These are phyloP conservation scores for Solanum appendiculatum DNA, from an alignment of 257 asterid species.

Conservation along the genomic window DNA sequence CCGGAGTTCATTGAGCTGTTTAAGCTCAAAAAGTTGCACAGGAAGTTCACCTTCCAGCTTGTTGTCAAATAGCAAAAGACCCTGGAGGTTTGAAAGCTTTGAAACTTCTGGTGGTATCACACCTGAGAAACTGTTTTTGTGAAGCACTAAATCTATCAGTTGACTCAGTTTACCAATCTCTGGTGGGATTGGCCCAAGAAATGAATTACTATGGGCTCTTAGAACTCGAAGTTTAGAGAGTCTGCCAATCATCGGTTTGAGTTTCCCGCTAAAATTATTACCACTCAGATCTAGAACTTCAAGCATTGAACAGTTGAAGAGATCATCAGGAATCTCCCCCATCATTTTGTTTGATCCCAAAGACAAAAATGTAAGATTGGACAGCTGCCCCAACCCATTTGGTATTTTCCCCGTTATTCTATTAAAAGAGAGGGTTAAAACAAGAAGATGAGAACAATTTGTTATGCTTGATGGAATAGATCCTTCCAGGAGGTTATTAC, in stretches of 20 bases:
- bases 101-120: slow-evolving; percentile 45
- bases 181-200: slow-evolving; percentile 49
- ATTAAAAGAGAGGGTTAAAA: slow-evolving; percentile 20
- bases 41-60: slow-evolving; percentile 53
- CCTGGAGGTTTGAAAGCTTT: slow-evolving; percentile 49
- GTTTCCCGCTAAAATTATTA: slow-evolving; percentile 34
- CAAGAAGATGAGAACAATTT: slow-evolving; percentile 52
- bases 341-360: slow-evolving; percentile 37
- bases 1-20: slow-evolving; percentile 36
- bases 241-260: slow-evolving; percentile 37
- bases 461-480: slow-evolving; percentile 48
- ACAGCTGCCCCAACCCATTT: slow-evolving; percentile 29
- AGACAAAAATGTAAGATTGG: slow-evolving; percentile 39
- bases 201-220: slow-evolving; percentile 15
- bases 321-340: slow-evolving; percentile 54
- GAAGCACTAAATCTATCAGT: slow-evolving; percentile 35
- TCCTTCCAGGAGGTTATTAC: slow-evolving; percentile 38
- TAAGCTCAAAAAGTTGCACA: slow-evolving; percentile 37
- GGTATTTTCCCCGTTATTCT: slow-evolving; percentile 46
- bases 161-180: slow-evolving; percentile 51
- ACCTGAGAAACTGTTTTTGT: slow-evolving; percentile 48
- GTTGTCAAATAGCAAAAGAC: slow-evolving; percentile 37
- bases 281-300: slow-evolving; percentile 25
- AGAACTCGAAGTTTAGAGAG: slow-evolving; percentile 35
- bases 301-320: slow-evolving; percentile 49